These are phyloP conservation scores for Candida labiduridarum DNA, from an alignment of 1,139 yeast genomes.

Conservation along the genomic window DNA sequence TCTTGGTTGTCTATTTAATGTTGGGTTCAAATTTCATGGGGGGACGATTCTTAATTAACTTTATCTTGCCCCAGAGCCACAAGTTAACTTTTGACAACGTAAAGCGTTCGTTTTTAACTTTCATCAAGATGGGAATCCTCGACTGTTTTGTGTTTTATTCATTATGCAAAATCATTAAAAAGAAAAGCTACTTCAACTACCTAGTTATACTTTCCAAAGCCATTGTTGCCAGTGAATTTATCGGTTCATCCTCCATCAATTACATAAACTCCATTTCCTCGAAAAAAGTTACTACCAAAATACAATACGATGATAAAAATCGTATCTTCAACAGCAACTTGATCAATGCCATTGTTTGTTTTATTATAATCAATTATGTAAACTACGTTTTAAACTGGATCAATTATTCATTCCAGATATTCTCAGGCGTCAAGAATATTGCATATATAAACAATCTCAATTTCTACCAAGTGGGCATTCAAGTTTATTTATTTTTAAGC, in stretches of 20 bases:
- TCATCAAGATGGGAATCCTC: slow-evolving; percentile 26
- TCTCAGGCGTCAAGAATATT: slow-evolving; percentile 4
- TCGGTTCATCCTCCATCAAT: slow-evolving; percentile 36
- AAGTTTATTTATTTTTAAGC: slow-evolving; percentile 17
- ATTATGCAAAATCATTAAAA: slow-evolving; percentile 34
- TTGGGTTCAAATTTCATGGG: slow-evolving; percentile 46
- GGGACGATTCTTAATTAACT: slow-evolving; percentile 41
- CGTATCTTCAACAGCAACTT: slow-evolving; percentile 23
- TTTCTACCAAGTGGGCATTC: slow-evolving; percentile 10
- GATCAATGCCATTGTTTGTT: slow-evolving; percentile 32
- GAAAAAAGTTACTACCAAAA: slow-evolving; percentile 20
- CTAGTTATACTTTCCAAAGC: slow-evolving; percentile 50
- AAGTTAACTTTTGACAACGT: slow-evolving; percentile 4
- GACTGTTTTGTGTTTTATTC: slow-evolving; percentile 35
- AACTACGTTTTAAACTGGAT: slow-evolving; percentile 26
- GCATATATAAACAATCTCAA: slow-evolving; percentile 14
- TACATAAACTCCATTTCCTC: slow-evolving; percentile 18
- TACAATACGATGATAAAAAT: slow-evolving; percentile 21
- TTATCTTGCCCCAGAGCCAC: slow-evolving; percentile 10
- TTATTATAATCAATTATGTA: slow-evolving; percentile 31
- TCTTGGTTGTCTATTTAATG: slow-evolving; percentile 40
- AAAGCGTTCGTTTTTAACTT: slow-evolving; percentile 16
- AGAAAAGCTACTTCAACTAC: slow-evolving; percentile 34
- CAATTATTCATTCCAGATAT: slow-evolving; percentile 16
- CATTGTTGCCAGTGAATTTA: slow-evolving; percentile 51